A percentile compares a stretch with the other conserved stretches of the same genome.
phyloP scores from a whole-genome alignment of 192 early-diverging fungal species.

The Oehlia diaphana region DNA sequence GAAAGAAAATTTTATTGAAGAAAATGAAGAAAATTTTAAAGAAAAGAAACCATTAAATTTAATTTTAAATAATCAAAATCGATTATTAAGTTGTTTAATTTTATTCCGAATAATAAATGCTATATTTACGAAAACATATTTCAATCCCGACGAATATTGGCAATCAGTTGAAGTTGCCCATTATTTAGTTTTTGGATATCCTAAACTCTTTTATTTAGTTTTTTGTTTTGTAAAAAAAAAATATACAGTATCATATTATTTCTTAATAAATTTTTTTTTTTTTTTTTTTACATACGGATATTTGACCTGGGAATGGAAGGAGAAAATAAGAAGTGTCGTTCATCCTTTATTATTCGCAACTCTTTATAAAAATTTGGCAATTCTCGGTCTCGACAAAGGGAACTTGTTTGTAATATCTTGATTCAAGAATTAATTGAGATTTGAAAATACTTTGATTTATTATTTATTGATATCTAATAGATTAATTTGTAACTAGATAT shows the following conservation, averaged over 20 bases:
- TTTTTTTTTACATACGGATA: conserved; percentile 63
- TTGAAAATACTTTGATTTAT: background rate
- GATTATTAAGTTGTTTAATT: conserved; percentile 42
- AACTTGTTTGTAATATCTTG: conserved; percentile 64
- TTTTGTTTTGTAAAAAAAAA: conserved; percentile 5
- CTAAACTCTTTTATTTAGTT: conserved; percentile 26
- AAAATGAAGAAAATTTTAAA: background rate
- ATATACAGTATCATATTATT: background rate
- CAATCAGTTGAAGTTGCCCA: conserved; percentile 93
- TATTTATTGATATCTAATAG: conserved; percentile 1
- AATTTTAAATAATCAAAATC: background rate
- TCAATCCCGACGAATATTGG: conserved; percentile 97
- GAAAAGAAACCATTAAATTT: background rate
- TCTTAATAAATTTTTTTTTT: conserved; percentile 14
- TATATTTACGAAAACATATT: conserved; percentile 68
- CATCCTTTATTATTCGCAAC: conserved; percentile 87
- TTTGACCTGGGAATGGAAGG: conserved; percentile 91
- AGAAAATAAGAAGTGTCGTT: conserved; percentile 71
- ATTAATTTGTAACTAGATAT: conserved; percentile 47
- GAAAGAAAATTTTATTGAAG: background rate
- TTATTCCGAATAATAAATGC: conserved; percentile 67
- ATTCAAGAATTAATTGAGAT: background rate
- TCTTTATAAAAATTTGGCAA: conserved; percentile 63
- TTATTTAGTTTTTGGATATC: conserved; percentile 77
- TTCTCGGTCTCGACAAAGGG: conserved; percentile 64